Evolutionary conservation across 176 grass and related monocot species (phyloP).

Genomic region (Avena atlantica): DNA sequence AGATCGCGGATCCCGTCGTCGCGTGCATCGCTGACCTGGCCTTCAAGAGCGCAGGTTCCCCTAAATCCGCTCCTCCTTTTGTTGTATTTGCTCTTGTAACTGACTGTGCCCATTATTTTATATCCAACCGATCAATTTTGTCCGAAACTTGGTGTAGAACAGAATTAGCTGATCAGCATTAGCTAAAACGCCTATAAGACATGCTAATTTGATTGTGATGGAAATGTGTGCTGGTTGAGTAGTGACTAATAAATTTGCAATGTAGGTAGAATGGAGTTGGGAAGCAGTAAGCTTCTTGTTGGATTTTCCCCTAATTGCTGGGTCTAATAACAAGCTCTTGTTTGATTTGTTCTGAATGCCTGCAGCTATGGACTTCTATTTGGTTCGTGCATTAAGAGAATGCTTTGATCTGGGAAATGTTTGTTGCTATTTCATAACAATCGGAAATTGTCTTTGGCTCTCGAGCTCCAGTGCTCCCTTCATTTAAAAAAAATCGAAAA

Average conservation of each 20-base stretch:
- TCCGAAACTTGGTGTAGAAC: neutral
- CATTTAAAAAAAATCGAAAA: too few species aligned
- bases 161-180: neutral
- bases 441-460: too few species aligned
- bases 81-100: neutral
- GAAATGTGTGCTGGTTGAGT: neutral
- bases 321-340: neutral
- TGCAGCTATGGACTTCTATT: neutral
- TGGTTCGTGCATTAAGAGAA: neutral
- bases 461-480: too few species aligned
- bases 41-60: slow-evolving; percentile 72
- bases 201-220: neutral
- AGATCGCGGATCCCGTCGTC: slow-evolving; percentile 70
- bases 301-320: neutral
- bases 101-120: neutral
- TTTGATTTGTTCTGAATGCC: slow-evolving; percentile 7
- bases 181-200: neutral
- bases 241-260: neutral
- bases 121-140: neutral
- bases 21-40: slow-evolving; percentile 78
- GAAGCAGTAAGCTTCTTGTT: neutral
- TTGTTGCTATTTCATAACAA: neutral
- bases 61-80: slow-evolving; percentile 23
- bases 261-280: neutral
- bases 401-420: neutral